Evolutionary conservation across 2,329 filamentous ascomycete genomes (phyloP), one percentile per base, ranked within the genome.

Genomic region (Colletotrichum sp.): DNA sequence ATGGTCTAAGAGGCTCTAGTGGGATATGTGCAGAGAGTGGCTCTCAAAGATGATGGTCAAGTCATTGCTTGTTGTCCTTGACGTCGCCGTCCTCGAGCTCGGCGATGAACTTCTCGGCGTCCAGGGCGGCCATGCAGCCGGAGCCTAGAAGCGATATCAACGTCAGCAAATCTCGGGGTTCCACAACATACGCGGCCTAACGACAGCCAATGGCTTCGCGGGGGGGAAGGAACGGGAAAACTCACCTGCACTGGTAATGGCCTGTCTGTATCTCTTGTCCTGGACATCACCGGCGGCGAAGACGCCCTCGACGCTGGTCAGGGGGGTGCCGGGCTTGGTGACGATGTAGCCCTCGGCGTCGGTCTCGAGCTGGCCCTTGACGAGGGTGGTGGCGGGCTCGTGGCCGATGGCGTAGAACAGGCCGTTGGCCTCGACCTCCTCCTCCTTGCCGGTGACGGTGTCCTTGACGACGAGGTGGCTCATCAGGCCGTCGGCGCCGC

Each of bases 321-420:
- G 90, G 75, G 95, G 95, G 62, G 95, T 96, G 72, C 97, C 98
- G 5, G 97, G 94, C 85, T 94, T 92, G 72, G 97, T 99, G 80
- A 96, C 85, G 76, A 99, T 92, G 87, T 99, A 99, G 26, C 95
- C 96, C 78, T 99, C 96, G 78, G 92, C 91, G 82, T 99, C 98
- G 82, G 94, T 95, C 78, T 97, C 91, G 77, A 99, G 82, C 88
- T 99, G 96, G 69, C 92, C 95, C 91, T 97, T 98, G 87, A 99
- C 94, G 55, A 99, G 90, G n/a, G 87, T 82, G 1, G 95, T 99
- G 65, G 97, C 98, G 15, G 97, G 97, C 84, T 98, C 96, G 87
- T 99, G 97, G 28, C 97, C 97, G 69, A 99, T 94, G 82, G 98
- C 97, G 86, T 99, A 99, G 88, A 99, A 99, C 28, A 99, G 90